Evolutionary conservation across 148 eudicot genomes (phyloP).

Genomic region (Salicornia ramosissima): DNA sequence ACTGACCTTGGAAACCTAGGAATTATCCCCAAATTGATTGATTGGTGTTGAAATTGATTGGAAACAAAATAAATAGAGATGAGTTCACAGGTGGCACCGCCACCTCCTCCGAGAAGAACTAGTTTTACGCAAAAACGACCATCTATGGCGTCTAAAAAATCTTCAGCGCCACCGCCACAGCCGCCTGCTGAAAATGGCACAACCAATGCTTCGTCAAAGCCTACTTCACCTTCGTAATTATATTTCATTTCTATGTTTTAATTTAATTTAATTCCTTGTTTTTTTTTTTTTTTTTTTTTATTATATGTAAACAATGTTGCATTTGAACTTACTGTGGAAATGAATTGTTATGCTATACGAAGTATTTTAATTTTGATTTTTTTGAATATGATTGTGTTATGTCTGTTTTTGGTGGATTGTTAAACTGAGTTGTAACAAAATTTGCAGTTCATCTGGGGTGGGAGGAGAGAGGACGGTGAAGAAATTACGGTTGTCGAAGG

Average conservation of each 20-base stretch:
- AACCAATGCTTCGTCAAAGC: conserved; percentile 36
- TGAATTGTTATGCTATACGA: not conserved
- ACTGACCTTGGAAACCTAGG: conserved; percentile 7
- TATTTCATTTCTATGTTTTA: not conserved
- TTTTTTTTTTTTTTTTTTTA: not conserved
- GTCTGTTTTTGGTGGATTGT: not conserved
- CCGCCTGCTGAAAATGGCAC: conserved; percentile 57
- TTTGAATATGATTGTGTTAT: not conserved
- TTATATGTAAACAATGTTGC: not conserved
- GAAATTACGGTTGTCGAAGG: conserved; percentile 85
- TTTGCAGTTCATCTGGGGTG: conserved; percentile 33
- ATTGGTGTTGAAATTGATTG: not conserved
- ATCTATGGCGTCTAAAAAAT: conserved; percentile 33
- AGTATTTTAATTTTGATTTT: not conserved
- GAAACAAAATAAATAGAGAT: conserved; percentile 15
- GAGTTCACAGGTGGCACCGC: conserved; percentile 44
- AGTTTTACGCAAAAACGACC: conserved; percentile 43
- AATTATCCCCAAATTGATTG: conserved; percentile 8
- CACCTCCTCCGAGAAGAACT: conserved; percentile 46
- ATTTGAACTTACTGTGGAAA: not conserved
- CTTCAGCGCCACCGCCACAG: conserved; percentile 26
- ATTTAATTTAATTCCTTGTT: not conserved
- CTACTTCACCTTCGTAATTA: conserved; percentile 64
- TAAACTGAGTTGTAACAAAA: not conserved
- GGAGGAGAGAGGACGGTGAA: conserved; percentile 96